A percentile compares a stretch with the other conserved stretches of the same genome.
Conservation (phyloP, 208 protist genomes). For the Vickermania spadyakhi region DNA sequence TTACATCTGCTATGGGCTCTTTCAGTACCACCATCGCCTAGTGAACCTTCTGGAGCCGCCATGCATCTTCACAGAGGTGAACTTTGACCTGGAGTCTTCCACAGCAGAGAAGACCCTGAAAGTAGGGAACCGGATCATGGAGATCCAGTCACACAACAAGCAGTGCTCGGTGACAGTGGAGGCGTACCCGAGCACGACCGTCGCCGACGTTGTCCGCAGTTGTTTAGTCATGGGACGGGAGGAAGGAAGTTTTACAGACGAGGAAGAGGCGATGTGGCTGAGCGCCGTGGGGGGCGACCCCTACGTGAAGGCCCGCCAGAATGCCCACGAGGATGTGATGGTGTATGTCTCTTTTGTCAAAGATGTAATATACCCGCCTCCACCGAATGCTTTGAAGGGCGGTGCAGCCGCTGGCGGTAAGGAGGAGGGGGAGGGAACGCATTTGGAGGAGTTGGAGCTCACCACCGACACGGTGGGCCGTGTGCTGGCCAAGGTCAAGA, state of each 20-base stretch:
- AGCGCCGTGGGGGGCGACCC: slow-evolving; percentile 24
- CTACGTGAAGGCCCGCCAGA: slow-evolving; percentile 14
- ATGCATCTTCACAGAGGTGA: slow-evolving; percentile 17
- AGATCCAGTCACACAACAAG: slow-evolving; percentile 8
- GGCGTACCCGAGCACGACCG: slow-evolving; percentile 23
- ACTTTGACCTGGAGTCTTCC: slow-evolving; percentile 14
- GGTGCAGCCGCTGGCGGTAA: background rate
- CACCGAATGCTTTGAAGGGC: background rate
- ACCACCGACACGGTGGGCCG: background rate
- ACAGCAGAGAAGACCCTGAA: slow-evolving; percentile 5
- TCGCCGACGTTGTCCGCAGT: slow-evolving; percentile 35
- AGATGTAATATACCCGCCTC: background rate
- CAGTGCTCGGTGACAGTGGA: slow-evolving; percentile 25
- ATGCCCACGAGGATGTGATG: slow-evolving; percentile 2
- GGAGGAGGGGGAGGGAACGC: background rate
- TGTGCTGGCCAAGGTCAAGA: background rate
- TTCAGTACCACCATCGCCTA: slow-evolving; percentile 22
- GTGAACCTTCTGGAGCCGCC: slow-evolving; percentile 16
- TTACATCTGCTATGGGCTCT: slow-evolving; percentile 40
- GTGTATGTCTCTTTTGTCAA: background rate
- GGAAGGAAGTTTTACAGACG: slow-evolving; percentile 20
- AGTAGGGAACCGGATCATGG: background rate
- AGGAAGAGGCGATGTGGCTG: slow-evolving; percentile 18
- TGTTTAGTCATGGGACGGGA: slow-evolving; percentile 15
- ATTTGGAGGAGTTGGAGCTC: background rate